Percentiles rank a stretch among this genome's conserved stretches.
phyloP scores from a whole-genome alignment of 768 basidiomycete genomes.

The Rhizopogon vulgaris region DNA sequence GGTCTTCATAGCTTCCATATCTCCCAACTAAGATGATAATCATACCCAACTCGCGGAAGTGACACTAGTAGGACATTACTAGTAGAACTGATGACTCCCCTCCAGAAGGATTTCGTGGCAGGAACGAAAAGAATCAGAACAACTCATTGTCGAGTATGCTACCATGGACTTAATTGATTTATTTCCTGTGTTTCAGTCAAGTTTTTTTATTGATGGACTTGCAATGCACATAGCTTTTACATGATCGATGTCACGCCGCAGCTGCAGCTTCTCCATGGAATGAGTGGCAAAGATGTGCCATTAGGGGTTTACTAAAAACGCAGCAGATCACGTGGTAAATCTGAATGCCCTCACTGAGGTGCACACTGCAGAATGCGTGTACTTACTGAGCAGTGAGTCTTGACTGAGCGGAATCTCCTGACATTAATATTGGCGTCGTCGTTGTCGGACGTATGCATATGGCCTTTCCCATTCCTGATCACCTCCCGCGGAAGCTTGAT shows the following conservation, averaged over 20 bases:
- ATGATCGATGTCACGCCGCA: too few species aligned
- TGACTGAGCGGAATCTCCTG: not conserved
- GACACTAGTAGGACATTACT: not conserved
- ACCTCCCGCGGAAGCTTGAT: slow-evolving; percentile 68
- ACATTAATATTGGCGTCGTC: not conserved
- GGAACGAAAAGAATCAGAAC: slow-evolving; percentile 12
- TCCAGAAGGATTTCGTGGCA: slow-evolving; percentile 23
- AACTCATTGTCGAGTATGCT: not conserved
- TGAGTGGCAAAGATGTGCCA: too few species aligned
- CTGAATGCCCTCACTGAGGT: not conserved
- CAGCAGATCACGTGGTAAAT: not conserved
- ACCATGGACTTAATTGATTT: not conserved
- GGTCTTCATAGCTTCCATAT: too few species aligned
- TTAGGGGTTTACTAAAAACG: not conserved
- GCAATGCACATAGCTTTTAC: too few species aligned
- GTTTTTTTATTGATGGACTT: too few species aligned
- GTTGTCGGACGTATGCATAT: slow-evolving; percentile 45
- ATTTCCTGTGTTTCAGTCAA: not conserved
- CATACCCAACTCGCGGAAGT: too few species aligned
- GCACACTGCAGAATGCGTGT: not conserved
- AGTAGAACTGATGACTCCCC: slow-evolving; percentile 6
- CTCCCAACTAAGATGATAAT: too few species aligned
- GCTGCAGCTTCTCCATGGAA: too few species aligned
- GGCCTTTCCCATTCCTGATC: slow-evolving; percentile 70
- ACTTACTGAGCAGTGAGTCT: not conserved